Percentiles rank a stretch among this genome's conserved stretches.
Evolutionary conservation across 352 stramenopile genomes (phyloP).

Genomic region (Pythium monospermum): DNA sequence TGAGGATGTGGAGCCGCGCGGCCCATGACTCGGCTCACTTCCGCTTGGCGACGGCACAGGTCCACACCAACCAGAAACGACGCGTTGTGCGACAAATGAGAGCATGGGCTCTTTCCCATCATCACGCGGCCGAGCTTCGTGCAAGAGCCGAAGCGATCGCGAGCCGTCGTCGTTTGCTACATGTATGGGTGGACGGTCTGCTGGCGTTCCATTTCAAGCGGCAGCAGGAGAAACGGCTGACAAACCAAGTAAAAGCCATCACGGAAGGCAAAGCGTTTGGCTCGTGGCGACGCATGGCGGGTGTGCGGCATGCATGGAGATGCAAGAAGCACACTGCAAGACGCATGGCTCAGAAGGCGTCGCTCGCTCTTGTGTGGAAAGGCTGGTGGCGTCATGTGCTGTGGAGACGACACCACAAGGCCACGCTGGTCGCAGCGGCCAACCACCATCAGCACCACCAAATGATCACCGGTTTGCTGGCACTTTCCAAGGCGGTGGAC

Average conservation of each 20-base stretch:
- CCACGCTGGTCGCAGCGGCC: neutral
- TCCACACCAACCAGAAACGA: slow-evolving; percentile 1
- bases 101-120: slow-evolving; percentile 5
- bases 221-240: neutral
- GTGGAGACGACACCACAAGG: slow-evolving; percentile 6
- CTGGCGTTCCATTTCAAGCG: slow-evolving; percentile 7
- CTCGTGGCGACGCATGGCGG: slow-evolving; percentile 9
- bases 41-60: neutral
- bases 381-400: slow-evolving; percentile 1
- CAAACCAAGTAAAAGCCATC: neutral
- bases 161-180: slow-evolving; percentile 3
- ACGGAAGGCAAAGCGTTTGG: neutral
- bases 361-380: neutral
- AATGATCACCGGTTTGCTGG: neutral
- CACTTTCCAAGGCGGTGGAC: slow-evolving; percentile 4
- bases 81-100: slow-evolving; percentile 6
- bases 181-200: slow-evolving; percentile 11
- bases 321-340: slow-evolving; percentile 3
- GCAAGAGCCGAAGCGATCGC: slow-evolving; percentile 8
- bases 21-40: slow-evolving; percentile 2
- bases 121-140: neutral
- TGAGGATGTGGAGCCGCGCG: slow-evolving; percentile 14
- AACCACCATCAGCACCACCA: neutral
- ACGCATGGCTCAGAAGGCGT: neutral
- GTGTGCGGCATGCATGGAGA: slow-evolving; percentile 1